Percentiles rank a stretch among this genome's conserved stretches.
phyloP scores from a whole-genome alignment of 1,284 basidiomycete genomes.

The Pseudozyma flocculosa region DNA sequence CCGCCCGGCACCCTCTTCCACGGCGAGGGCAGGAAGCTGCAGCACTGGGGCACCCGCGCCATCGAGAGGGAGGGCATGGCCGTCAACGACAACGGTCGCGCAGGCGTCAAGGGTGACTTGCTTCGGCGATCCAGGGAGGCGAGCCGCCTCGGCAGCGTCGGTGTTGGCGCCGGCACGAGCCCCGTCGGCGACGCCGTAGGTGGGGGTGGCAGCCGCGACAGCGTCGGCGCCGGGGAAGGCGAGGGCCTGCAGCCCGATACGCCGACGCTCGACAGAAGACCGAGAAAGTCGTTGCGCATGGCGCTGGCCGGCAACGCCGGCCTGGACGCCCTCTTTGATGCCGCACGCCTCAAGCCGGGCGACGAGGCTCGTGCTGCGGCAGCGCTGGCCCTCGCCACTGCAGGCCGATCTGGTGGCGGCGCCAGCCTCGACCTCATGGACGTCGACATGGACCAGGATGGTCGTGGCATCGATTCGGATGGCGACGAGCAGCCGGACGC shows the following conservation, averaged over 20 bases:
- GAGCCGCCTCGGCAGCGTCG: neutral
- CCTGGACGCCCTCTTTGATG: conserved; percentile 20
- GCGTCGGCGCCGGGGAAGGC: too few relatives aligned
- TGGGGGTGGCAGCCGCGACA: too few relatives aligned
- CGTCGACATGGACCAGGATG: conserved; percentile 20
- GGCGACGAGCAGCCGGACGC: conserved; percentile 17
- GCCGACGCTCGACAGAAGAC: conserved; percentile 5
- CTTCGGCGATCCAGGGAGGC: conserved; percentile 10
- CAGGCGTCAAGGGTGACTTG: conserved; percentile 26
- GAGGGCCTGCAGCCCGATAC: neutral
- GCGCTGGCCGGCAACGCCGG: neutral
- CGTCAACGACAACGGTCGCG: conserved; percentile 39
- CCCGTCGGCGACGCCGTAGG: neutral
- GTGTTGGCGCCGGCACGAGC: too few relatives aligned
- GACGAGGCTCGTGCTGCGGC: neutral
- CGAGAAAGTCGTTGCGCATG: conserved; percentile 13
- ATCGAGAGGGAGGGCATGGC: conserved; percentile 47
- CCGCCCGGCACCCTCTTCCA: conserved; percentile 49
- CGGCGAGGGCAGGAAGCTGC: conserved; percentile 48
- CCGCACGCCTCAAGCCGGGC: conserved; percentile 18
- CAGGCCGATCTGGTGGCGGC: neutral
- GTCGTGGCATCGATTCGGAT: conserved; percentile 4
- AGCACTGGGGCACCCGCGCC: conserved; percentile 43
- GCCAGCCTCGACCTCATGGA: conserved; percentile 10
- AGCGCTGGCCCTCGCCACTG: neutral